phyloP scores from a whole-genome alignment of 768 basidiomycete genomes.

The Kwoniella sp. region DNA sequence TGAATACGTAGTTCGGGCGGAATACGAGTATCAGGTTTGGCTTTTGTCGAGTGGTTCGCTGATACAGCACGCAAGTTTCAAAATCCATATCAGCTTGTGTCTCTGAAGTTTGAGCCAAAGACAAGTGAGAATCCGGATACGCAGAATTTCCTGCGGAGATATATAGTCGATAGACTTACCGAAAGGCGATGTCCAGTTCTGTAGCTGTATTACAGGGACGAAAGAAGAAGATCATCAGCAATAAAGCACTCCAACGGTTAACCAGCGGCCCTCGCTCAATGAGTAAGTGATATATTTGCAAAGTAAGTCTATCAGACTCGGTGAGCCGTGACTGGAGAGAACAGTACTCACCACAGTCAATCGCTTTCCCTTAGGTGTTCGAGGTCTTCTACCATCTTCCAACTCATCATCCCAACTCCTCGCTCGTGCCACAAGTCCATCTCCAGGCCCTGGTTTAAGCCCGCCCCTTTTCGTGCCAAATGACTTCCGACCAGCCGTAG shows the following conservation, averaged over 20 bases:
- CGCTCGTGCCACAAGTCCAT: too few species aligned
- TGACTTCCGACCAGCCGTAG: background rate
- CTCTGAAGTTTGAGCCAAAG: too few species aligned
- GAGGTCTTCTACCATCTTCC: background rate
- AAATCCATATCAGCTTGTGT: too few species aligned
- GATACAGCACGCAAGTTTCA: background rate
- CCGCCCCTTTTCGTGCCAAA: background rate
- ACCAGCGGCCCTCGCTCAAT: background rate
- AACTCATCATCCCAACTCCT: too few species aligned
- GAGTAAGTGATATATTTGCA: too few species aligned
- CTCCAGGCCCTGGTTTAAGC: too few species aligned
- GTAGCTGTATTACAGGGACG: background rate
- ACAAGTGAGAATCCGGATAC: too few species aligned
- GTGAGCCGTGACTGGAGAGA: too few species aligned
- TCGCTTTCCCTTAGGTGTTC: background rate
- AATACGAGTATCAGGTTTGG: background rate
- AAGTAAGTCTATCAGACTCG: too few species aligned
- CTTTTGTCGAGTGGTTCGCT: background rate
- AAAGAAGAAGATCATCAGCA: too few species aligned
- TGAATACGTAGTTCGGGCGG: background rate
- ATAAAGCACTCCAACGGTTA: too few species aligned
- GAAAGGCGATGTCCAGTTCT: conserved; percentile 16
- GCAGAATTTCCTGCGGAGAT: too few species aligned
- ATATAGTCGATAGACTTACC: conserved; percentile 12
- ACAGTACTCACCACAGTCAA: conserved; percentile 10